phyloP scores from a whole-genome alignment of 331 rosid species.

The Telfairia occidentalis region DNA sequence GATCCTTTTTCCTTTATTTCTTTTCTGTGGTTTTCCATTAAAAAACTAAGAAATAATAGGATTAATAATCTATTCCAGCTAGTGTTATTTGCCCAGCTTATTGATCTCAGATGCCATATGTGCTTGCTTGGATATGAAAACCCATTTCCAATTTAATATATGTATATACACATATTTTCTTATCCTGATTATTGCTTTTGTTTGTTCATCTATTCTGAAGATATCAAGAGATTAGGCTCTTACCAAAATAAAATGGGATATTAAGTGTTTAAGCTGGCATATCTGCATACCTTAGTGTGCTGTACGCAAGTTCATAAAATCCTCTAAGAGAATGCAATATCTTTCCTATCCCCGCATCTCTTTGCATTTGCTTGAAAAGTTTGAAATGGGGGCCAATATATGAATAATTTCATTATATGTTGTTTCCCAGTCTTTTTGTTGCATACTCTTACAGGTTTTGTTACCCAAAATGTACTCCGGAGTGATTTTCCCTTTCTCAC shows the following conservation, averaged over 20 bases:
- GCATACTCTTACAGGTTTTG: neutral
- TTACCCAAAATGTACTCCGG: neutral
- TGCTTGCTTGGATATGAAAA: conserved; percentile 1
- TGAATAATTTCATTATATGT: neutral
- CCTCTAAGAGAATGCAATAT: neutral
- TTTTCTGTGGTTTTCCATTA: neutral
- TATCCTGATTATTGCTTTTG: neutral
- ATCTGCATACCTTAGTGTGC: neutral
- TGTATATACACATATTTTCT: neutral
- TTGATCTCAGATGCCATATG: neutral
- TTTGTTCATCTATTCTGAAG: neutral
- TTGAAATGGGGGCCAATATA: neutral
- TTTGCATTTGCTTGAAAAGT: neutral
- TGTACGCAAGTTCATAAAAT: neutral
- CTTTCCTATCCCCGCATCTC: neutral
- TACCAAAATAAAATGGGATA: neutral
- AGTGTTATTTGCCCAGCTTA: neutral
- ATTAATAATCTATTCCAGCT: neutral
- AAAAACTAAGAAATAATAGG: neutral
- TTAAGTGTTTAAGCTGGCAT: neutral
- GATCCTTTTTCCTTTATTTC: neutral
- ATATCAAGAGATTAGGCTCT: neutral
- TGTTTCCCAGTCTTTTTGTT: neutral
- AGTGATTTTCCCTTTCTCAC: neutral
- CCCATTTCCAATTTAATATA: neutral